phyloP scores from a whole-genome alignment of 2,329 filamentous ascomycete genomes.

The Westerdykella ornata region DNA sequence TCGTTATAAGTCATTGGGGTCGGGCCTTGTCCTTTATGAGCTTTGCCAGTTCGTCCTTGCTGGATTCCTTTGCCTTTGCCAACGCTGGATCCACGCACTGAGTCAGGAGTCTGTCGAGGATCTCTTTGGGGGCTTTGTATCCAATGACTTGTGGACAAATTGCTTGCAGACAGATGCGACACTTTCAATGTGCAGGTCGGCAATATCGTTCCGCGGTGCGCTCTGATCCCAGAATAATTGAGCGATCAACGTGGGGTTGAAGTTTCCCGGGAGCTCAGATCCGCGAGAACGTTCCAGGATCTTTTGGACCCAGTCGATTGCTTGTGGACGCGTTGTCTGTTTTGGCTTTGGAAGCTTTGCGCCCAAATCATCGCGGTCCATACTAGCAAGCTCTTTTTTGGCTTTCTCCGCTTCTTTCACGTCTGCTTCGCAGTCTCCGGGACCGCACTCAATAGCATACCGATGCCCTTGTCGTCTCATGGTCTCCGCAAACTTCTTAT shows the following conservation, averaged over 20 bases:
- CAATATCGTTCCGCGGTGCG: slow-evolving; percentile 46
- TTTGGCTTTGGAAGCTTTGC: slow-evolving; percentile 12
- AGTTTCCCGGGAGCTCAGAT: slow-evolving; percentile 55
- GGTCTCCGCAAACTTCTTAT: slow-evolving; percentile 42
- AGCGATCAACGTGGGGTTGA: slow-evolving; percentile 53
- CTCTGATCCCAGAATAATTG: slow-evolving; percentile 58
- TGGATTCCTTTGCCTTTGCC: slow-evolving; percentile 26
- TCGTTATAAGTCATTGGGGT: slow-evolving; percentile 51
- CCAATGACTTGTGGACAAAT: slow-evolving; percentile 15
- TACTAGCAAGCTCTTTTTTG: too few relatives aligned
- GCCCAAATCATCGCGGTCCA: too few relatives aligned
- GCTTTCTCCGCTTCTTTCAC: slow-evolving; percentile 2
- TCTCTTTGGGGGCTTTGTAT: slow-evolving; percentile 38
- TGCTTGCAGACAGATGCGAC: slow-evolving; percentile 21
- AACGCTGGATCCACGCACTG: slow-evolving; percentile 41
- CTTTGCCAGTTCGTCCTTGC: slow-evolving; percentile 38
- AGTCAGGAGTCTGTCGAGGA: slow-evolving; percentile 31
- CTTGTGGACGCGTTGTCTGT: slow-evolving; percentile 31
- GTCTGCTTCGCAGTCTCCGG: slow-evolving; percentile 1
- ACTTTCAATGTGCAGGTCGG: slow-evolving; percentile 30
- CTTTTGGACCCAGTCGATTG: slow-evolving; percentile 37
- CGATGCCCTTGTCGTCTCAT: slow-evolving; percentile 43
- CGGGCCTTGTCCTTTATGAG: slow-evolving; percentile 44
- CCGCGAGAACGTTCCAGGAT: slow-evolving; percentile 43
- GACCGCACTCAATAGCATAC: slow-evolving; percentile 15